Evolutionary conservation across 2,329 filamentous ascomycete species (phyloP).

Genomic region (Colletotrichum zoysiae): DNA sequence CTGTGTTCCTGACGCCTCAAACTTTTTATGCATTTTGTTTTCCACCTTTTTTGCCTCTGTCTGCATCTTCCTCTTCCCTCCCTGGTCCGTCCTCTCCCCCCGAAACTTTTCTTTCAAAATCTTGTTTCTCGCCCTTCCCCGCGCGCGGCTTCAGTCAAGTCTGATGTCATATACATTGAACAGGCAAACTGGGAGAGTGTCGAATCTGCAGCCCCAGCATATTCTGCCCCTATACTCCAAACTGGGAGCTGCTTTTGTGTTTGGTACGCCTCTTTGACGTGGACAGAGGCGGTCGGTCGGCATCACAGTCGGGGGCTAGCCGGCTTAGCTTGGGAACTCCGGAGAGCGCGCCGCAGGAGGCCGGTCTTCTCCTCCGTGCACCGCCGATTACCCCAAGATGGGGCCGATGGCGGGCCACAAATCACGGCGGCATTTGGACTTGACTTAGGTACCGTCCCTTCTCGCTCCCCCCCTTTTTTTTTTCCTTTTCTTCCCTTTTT

Average conservation of each 20-base stretch:
- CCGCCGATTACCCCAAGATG: neutral
- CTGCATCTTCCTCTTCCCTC: neutral
- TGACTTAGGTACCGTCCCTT: neutral
- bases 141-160: no score
- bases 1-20: neutral
- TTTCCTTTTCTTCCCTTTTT: no score
- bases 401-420: neutral
- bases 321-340: neutral
- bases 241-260: neutral
- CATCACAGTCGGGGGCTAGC: neutral
- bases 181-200: neutral
- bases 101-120: no score
- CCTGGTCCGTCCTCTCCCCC: no score
- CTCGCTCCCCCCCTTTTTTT: neutral
- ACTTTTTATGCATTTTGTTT: neutral
- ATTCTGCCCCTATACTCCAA: neutral
- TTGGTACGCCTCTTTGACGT: neutral
- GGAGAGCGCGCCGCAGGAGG: neutral
- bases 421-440: neutral
- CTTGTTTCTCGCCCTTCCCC: no score
- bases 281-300: neutral
- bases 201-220: no score
- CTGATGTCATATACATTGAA: conserved; percentile 18
- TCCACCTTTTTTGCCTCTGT: neutral
- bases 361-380: neutral